Evolutionary conservation across 768 basidiomycete species (phyloP).

Genomic region (Gloeophyllum trabeum): DNA sequence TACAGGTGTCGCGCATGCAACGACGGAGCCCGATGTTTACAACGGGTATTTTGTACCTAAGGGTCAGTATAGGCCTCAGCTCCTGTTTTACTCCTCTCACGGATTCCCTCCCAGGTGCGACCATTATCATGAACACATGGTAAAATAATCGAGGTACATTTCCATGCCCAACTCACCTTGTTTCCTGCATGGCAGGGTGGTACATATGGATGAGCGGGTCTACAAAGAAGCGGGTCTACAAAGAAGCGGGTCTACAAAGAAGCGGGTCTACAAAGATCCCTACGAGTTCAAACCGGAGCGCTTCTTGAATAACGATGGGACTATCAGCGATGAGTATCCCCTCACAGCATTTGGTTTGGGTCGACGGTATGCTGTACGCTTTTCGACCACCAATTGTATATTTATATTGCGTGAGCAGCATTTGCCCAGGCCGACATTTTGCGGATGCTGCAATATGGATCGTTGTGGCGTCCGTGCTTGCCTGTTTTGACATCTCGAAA

Average conservation of each 20-base stretch:
- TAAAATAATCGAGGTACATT: not conserved
- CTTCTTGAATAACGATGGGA: not conserved
- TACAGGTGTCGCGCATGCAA: not conserved
- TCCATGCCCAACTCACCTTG: not conserved
- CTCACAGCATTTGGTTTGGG: not conserved
- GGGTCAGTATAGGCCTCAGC: slow-evolving; percentile 1
- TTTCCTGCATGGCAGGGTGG: not conserved
- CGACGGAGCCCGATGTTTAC: slow-evolving; percentile 8
- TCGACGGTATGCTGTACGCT: not conserved
- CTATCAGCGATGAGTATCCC: not conserved
- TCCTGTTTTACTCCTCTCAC: not conserved
- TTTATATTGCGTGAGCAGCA: not conserved
- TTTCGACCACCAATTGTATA: not conserved
- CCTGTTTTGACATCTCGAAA: slow-evolving; percentile 10
- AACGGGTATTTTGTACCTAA: slow-evolving; percentile 8
- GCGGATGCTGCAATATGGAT: slow-evolving; percentile 21
- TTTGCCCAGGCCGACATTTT: slow-evolving; percentile 14
- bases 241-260: not conserved
- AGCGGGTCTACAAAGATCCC: not conserved
- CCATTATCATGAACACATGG: not conserved
- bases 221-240: too few species aligned
- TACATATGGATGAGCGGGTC: too few species aligned
- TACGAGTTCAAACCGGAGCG: slow-evolving; percentile 5
- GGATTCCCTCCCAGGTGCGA: not conserved
- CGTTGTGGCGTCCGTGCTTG: slow-evolving; percentile 17